These are phyloP conservation scores for Elsinoe batatas DNA, from an alignment of 2,329 filamentous ascomycete species.

Conservation along the genomic window DNA sequence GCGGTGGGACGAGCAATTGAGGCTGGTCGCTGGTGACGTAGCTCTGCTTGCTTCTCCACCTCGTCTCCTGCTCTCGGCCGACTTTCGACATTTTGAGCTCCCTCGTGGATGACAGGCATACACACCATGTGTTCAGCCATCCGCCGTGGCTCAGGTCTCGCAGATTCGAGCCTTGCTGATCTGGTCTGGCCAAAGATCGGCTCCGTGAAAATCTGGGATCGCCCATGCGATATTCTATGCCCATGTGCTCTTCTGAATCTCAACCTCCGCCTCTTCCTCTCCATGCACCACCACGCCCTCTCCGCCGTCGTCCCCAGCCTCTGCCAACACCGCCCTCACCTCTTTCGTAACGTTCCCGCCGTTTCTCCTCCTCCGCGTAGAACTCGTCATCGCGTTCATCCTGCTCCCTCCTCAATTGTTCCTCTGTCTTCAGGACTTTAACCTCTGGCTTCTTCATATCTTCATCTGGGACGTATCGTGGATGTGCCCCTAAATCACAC, in stretches of 20 bases:
- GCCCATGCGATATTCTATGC: too few species aligned
- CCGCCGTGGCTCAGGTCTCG: not conserved
- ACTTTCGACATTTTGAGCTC: not conserved
- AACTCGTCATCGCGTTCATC: conserved; percentile 46
- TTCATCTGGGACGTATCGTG: conserved; percentile 61
- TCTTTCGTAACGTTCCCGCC: conserved; percentile 35
- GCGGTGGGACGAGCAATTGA: not conserved
- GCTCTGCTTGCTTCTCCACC: not conserved
- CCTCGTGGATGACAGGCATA: not conserved
- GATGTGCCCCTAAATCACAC: conserved; percentile 74
- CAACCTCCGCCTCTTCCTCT: conserved; percentile 20
- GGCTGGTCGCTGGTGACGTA: not conserved
- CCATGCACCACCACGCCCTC: conserved; percentile 32
- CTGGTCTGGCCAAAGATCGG: not conserved
- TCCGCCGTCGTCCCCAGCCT: conserved; percentile 36
- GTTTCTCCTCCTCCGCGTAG: conserved; percentile 44
- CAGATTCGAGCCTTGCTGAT: not conserved
- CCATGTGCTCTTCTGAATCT: not conserved
- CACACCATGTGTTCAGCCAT: not conserved
- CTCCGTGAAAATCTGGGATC: too few species aligned
- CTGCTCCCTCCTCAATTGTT: conserved; percentile 56
- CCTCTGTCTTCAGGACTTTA: conserved; percentile 60
- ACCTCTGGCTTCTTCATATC: conserved; percentile 53
- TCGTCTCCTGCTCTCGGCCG: not conserved
- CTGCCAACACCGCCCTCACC: conserved; percentile 31